Percentiles rank a stretch among this genome's conserved stretches.
Evolutionary conservation across 768 basidiomycete species (phyloP).

Genomic region (Hydnum rufescens): DNA sequence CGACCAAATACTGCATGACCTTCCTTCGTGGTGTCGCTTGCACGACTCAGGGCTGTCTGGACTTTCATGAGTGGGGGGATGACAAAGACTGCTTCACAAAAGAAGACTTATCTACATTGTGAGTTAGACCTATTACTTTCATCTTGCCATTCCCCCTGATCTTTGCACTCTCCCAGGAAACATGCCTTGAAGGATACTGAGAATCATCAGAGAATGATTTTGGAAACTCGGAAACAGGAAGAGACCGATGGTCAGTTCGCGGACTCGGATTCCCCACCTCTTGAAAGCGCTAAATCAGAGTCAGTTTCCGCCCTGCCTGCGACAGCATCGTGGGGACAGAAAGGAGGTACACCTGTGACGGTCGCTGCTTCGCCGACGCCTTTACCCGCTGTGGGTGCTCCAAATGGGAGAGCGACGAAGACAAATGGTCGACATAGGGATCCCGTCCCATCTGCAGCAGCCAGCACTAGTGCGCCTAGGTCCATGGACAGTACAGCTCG

Average conservation of each 20-base stretch:
- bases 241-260: slow-evolving; percentile 1
- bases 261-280: background rate
- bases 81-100: slow-evolving; percentile 96
- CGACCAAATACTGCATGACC: slow-evolving; percentile 93
- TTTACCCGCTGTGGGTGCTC: background rate
- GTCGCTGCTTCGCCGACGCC: background rate
- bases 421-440: background rate
- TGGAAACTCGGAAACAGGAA: background rate
- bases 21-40: slow-evolving; percentile 77
- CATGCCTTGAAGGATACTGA: slow-evolving; percentile 86
- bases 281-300: slow-evolving; percentile 5
- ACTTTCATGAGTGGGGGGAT: slow-evolving; percentile 95
- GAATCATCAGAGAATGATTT: slow-evolving; percentile 19
- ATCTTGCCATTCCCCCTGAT: background rate
- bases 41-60: slow-evolving; percentile 78
- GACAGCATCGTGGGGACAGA: slow-evolving; percentile 27
- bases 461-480: too few species aligned
- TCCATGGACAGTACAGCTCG: too few species aligned
- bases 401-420: background rate
- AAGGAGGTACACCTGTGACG: slow-evolving; percentile 8
- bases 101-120: slow-evolving; percentile 88
- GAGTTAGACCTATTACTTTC: slow-evolving; percentile 16
- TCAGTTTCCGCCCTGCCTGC: slow-evolving; percentile 36
- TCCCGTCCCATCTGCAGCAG: too few species aligned
- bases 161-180: slow-evolving; percentile 32